Evolutionary conservation across 495 filamentous ascomycete genomes (phyloP), one percentile per base, ranked within the genome.

Genomic region (Saxophila tyrrhenica): DNA sequence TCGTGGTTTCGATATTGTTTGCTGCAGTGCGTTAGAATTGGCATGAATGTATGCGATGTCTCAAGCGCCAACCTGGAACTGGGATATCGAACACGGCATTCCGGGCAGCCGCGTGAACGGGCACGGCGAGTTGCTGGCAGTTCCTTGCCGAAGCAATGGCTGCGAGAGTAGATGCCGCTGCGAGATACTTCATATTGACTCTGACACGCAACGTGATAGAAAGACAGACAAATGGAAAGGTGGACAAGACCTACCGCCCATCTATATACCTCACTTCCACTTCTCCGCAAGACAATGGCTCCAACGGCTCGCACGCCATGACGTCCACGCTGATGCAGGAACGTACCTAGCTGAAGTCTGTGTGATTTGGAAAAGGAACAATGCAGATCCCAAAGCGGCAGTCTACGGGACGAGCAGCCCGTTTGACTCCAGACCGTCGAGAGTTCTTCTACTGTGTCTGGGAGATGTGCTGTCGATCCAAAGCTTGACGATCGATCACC

Each of bases 91-190:
- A 73, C 29, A 70, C 54, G 23, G 54, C 72, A 25, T 67, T 68
- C 13, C 70, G 58, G 3, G 72, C 65, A 11, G 62, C 64, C 23
- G 72, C 61, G 8, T 58, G 29, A 19, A 75, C 58, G 2, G 64
- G 63, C 19, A 75, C 61, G 10, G 69, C 70, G 16, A 66, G 47
- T 51, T 75, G 70, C 20, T 58, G 54, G 55, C 72, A 75, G 38
- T 59, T 55, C 50, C 65, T 72, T 1, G 70, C 72, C 17, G 54
- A 39, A 19, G 54, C 55, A 25, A 48, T 16, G 49, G 25, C 51
- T 8, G 56, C 38, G 10, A 64, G 19, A 19, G 62, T 53, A 19
- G 51, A 29, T 5, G 55, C 51, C 50, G 51, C 45, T 16, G 46
- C 56, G 29, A 45, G 23, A 19, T 25, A 58, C 50, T 54, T 58